Base-by-base conservation (phyloP, 768 basidiomycete species). In the Rhizopogon vinicolor region DNA sequence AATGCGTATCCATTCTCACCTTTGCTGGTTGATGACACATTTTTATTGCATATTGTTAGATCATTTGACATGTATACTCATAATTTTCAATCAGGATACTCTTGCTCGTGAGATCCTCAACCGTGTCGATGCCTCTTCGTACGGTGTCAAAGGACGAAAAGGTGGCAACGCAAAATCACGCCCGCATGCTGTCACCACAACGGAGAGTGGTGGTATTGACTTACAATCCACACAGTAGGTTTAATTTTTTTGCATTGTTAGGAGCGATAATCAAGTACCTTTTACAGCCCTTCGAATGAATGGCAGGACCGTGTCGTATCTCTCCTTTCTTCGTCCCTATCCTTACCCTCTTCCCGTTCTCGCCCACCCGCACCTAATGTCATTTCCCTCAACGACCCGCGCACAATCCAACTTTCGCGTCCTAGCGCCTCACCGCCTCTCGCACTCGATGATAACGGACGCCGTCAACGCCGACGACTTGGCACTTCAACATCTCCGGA, bases 61-160 rank as follows among this genome's bases (percentile, higher is more conserved):
- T 1, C 10, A 7, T 25, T 42, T 43, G 2, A 41, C 45, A 44
- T 48, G 9, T 9, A 16, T 49, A 6, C 48, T 49, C 0, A 49
- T 50, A 44, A 41, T 48, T 61, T 61, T 57, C 52, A 60, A 65
- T 18, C 64, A 90, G 85, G 91, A 94, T 62, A 73, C 86, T 0
- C 76, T 93, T 3, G 91, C 93, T 2, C 80, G 78, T 53, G 90
- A 92, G 61, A 91, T 95, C 57, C 81, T 91, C 54, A 79, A 77
- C 52, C 86, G 90, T 29, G 90, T 93, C n/a, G 88, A 92, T 67
- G 79, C 81, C 60, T 87, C 88, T 10, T 78, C 86, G 0, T 93
- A 92, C 65, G 91, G 91, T 33, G 79, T 82, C 62, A 84, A 82
- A 63, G 88, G 88, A 33, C 82, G 88, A 40, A 83, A 79, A 59